Evolutionary conservation across 352 stramenopile species (phyloP).

Genomic region (Pythium dissotocum): DNA sequence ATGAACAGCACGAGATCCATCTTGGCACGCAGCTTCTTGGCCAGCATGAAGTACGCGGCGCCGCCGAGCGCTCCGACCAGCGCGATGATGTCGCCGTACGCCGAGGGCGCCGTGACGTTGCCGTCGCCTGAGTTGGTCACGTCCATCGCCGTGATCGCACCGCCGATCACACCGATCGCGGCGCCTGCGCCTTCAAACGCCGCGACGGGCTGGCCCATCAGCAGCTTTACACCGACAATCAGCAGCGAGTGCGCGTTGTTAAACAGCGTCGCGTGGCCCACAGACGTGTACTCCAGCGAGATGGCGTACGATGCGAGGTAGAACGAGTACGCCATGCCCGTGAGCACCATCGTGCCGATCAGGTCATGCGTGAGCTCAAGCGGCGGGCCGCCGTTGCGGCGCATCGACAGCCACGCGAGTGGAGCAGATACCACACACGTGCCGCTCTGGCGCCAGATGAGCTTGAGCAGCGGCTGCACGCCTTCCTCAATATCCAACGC

Average conservation of each 20-base stretch:
- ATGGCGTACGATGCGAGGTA: conserved; percentile 74
- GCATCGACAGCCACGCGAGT: conserved; percentile 44
- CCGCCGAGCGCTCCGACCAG: conserved; percentile 66
- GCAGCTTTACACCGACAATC: conserved; percentile 73
- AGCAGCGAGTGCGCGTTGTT: conserved; percentile 84
- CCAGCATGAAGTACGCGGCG: conserved; percentile 75
- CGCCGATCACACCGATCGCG: conserved; percentile 68
- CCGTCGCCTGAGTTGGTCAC: conserved; percentile 32
- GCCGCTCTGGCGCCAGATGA: conserved; percentile 83
- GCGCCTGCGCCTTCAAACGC: conserved; percentile 66
- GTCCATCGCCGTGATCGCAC: conserved; percentile 72
- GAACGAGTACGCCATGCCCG: conserved; percentile 66
- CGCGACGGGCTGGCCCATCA: conserved; percentile 55
- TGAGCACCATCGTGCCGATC: conserved; percentile 42
- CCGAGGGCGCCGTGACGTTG: conserved; percentile 48
- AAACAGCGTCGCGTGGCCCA: conserved; percentile 82
- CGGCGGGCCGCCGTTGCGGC: conserved; percentile 28
- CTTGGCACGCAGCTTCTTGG: conserved; percentile 71
- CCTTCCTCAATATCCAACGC: conserved; percentile 66
- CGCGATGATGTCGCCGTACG: conserved; percentile 67
- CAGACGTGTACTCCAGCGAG: conserved; percentile 67
- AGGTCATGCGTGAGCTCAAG: conserved; percentile 37
- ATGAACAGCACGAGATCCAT: conserved; percentile 80
- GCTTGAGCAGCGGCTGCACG: conserved; percentile 76
- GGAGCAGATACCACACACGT: conserved; percentile 62